These are phyloP conservation scores for Fraxinus americana DNA, from an alignment of 257 asterid genomes.

Conservation along the genomic window DNA sequence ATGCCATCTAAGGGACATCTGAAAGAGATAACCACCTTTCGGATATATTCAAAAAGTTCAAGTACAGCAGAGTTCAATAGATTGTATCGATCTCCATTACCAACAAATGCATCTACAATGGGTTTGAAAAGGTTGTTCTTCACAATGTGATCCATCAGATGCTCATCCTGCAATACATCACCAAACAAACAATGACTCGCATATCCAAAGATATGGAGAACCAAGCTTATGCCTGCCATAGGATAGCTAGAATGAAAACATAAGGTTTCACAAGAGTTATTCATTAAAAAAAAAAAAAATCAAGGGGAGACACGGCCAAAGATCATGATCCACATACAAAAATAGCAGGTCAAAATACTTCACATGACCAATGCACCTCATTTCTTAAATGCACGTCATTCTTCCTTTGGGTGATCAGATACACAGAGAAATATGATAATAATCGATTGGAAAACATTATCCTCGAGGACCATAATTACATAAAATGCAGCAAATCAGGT, in stretches of 20 bases:
- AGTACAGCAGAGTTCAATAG: constrained; percentile 94
- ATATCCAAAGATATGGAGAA: constrained; percentile 2
- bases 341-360: constrained; percentile 13
- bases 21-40: constrained; percentile 60
- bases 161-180: constrained; percentile 77
- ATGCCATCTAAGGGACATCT: constrained; percentile 15
- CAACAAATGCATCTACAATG: constrained; percentile 77
- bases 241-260: constrained; percentile 5
- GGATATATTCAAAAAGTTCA: constrained; percentile 80
- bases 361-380: not conserved
- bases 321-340: not conserved
- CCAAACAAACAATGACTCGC: not conserved
- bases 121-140: constrained; percentile 84
- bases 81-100: constrained; percentile 89
- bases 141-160: constrained; percentile 75
- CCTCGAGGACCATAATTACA: constrained; percentile 1
- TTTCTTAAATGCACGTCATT: too few species aligned
- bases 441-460: not conserved
- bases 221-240: constrained; percentile 1
- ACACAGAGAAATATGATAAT: too few species aligned
- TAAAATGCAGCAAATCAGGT: constrained; percentile 5
- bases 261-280: not conserved
- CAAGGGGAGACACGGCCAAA: not conserved
- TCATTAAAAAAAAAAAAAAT: not conserved
- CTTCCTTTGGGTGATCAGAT: too few species aligned